Percentiles rank a stretch among this genome's conserved stretches.
phyloP scores from a whole-genome alignment of 208 protist species.

The Sergeia podlipaevii region DNA sequence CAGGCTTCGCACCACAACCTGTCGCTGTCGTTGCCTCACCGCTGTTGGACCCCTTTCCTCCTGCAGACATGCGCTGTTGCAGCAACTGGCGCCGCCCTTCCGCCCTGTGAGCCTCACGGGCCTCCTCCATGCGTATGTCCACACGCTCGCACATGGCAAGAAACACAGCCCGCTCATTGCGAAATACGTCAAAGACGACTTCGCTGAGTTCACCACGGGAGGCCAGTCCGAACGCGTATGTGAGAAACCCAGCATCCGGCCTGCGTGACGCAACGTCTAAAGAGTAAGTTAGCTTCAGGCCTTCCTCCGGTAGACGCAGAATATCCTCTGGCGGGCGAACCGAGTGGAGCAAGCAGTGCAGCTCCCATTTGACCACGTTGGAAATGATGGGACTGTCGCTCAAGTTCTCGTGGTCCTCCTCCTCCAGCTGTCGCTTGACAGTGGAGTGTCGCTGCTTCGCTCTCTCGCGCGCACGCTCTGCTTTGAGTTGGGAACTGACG shows the following conservation, averaged over 20 bases:
- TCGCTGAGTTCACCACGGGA: conserved; percentile 41
- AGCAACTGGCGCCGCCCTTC: background rate
- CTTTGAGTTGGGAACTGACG: background rate
- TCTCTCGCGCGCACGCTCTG: background rate
- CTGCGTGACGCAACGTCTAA: conserved; percentile 50
- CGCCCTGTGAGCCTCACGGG: conserved; percentile 3
- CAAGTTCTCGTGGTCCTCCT: background rate
- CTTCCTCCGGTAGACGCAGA: conserved; percentile 20
- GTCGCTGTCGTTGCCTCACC: background rate
- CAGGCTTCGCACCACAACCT: background rate
- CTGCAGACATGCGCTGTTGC: background rate
- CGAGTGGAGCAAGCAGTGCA: conserved; percentile 2
- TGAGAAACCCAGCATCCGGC: conserved; percentile 41
- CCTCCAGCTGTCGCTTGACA: background rate
- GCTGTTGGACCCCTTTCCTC: background rate
- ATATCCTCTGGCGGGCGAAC: conserved; percentile 3
- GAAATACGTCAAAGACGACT: conserved; percentile 51
- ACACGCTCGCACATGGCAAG: conserved; percentile 40
- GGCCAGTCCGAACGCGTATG: conserved; percentile 58
- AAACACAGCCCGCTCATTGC: conserved; percentile 39
- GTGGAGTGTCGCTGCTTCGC: background rate
- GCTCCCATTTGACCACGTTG: background rate
- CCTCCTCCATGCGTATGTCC: conserved; percentile 20
- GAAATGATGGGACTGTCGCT: background rate
- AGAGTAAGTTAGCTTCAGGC: conserved; percentile 55